A percentile compares a stretch with the other conserved stretches of the same genome.
phyloP scores from a whole-genome alignment of 306 rosid species.

The Glycine soja region DNA sequence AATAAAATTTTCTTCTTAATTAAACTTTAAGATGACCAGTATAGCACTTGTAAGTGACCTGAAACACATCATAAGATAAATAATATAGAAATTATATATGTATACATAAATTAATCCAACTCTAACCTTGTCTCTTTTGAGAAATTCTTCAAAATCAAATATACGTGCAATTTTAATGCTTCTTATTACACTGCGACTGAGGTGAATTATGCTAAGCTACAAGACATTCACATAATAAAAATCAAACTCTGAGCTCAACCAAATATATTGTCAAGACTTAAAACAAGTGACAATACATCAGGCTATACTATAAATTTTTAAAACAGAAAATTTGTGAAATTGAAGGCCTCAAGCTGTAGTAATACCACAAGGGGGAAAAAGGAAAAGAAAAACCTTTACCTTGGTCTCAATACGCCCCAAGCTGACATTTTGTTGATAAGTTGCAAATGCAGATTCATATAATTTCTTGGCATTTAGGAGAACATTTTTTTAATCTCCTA shows the following conservation, averaged over 20 bases:
- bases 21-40: slow-evolving; percentile 98
- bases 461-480: slow-evolving; percentile 72
- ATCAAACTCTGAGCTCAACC: slow-evolving; percentile 41
- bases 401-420: slow-evolving; percentile 83
- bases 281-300: no score
- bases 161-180: slow-evolving; percentile 95
- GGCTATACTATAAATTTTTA: no score
- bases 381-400: slow-evolving; percentile 47
- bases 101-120: slow-evolving; percentile 4
- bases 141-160: slow-evolving; percentile 98
- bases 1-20: slow-evolving; percentile 77
- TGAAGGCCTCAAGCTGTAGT: not conserved
- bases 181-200: slow-evolving; percentile 95
- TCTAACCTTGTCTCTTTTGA: slow-evolving; percentile 89
- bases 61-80: slow-evolving; percentile 51
- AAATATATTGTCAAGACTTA: not conserved
- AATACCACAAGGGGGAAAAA: not conserved
- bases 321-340: no score
- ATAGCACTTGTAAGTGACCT: slow-evolving; percentile 97
- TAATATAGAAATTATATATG: not conserved
- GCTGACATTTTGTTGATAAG: slow-evolving; percentile 68
- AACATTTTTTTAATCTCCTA: slow-evolving; percentile 66
- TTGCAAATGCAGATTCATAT: slow-evolving; percentile 76
- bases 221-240: slow-evolving; percentile 44
- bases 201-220: slow-evolving; percentile 97